These are phyloP conservation scores for Ilex aquifolium DNA, from an alignment of 257 asterid species.

Conservation along the genomic window DNA sequence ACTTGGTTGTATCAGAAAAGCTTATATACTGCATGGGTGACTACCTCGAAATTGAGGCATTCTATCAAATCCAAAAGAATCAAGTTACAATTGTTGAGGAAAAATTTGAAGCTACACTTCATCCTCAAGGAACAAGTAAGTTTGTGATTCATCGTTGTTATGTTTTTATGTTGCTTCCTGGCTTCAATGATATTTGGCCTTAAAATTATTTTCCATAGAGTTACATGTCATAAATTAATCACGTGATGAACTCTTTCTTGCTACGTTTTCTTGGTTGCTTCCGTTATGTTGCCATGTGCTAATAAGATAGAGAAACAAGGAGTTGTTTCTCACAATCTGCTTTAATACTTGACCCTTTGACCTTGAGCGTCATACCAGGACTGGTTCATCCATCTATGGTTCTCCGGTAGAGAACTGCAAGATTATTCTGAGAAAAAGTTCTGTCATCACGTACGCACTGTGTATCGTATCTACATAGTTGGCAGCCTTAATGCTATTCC, in stretches of 20 bases:
- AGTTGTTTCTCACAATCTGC: neutral
- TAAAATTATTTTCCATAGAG: neutral
- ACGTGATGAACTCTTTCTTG: no score
- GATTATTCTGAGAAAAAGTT: no score
- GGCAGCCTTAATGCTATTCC: no score
- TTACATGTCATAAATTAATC: no score
- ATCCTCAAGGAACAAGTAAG: constrained; percentile 64
- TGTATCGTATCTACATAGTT: no score
- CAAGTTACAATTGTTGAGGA: constrained; percentile 49
- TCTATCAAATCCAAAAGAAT: constrained; percentile 53
- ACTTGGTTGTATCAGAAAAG: constrained; percentile 45
- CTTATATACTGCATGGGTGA: constrained; percentile 67
- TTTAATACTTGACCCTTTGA: no score
- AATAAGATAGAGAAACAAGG: neutral
- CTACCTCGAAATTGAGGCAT: constrained; percentile 54
- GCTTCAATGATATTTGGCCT: no score
- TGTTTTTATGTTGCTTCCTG: neutral
- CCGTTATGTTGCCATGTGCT: neutral
- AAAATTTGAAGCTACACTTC: constrained; percentile 55
- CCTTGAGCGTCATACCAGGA: no score
- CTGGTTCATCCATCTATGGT: no score
- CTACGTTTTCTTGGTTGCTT: no score
- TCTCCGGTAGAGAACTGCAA: no score
- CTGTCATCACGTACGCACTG: no score
- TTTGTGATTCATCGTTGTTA: neutral